Evolutionary conservation across 768 basidiomycete genomes (phyloP).

Genomic region (Hysterangium stoloniferum): DNA sequence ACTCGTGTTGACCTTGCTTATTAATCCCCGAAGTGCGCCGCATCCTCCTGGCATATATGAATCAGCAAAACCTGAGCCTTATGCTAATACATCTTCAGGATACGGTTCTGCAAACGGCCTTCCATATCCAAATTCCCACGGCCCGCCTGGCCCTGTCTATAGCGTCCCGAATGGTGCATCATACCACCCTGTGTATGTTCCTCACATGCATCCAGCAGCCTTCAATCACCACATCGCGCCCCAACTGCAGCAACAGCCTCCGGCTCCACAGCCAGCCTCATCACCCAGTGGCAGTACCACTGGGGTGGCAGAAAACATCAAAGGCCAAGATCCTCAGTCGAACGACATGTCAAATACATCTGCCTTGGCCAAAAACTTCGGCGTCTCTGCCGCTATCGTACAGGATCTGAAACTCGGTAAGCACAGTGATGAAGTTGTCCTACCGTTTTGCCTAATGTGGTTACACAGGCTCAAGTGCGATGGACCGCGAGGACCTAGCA

Average conservation of each 20-base stretch:
- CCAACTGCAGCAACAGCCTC: constrained; percentile 29
- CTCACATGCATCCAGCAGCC: constrained; percentile 55
- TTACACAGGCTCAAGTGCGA: constrained; percentile 21
- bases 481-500: constrained; percentile 67
- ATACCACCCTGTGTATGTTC: constrained; percentile 34
- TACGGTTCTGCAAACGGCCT: neutral
- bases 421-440: constrained; percentile 3
- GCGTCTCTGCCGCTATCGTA: constrained; percentile 66
- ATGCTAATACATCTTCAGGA: constrained; percentile 28
- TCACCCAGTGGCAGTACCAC: constrained; percentile 16
- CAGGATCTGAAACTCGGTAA: constrained; percentile 48
- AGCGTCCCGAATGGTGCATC: constrained; percentile 8
- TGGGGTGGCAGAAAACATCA: constrained; percentile 35
- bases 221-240: constrained; percentile 36
- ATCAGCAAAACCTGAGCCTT: constrained; percentile 25
- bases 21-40: constrained; percentile 14
- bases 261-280: constrained; percentile 16
- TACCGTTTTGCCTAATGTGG: neutral
- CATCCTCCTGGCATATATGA: constrained; percentile 17
- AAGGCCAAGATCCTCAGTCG: constrained; percentile 71
- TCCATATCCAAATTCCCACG: constrained; percentile 4
- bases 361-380: constrained; percentile 72
- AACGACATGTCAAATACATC: constrained; percentile 72
- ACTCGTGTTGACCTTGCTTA: constrained; percentile 24
- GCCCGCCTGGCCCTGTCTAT: constrained; percentile 3